phyloP scores from a whole-genome alignment of 805 yeast genomes.

The Candida piceae region DNA sequence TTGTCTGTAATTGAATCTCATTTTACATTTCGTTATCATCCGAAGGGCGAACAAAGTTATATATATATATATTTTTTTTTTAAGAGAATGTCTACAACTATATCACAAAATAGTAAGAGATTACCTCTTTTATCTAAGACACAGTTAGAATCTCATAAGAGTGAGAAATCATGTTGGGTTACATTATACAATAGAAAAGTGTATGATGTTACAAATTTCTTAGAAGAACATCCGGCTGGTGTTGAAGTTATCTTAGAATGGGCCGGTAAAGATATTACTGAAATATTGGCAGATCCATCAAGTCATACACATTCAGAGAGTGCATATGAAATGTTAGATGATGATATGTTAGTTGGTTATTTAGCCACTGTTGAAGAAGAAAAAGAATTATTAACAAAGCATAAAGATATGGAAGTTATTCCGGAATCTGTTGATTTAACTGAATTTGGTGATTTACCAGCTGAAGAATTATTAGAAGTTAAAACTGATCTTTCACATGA shows the following conservation, averaged over 20 bases:
- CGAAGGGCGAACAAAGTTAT: too few relatives aligned
- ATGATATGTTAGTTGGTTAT: constrained; percentile 74
- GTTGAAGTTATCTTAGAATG: constrained; percentile 50
- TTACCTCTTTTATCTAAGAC: constrained; percentile 57
- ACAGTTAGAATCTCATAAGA: constrained; percentile 50
- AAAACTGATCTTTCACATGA: constrained; percentile 77
- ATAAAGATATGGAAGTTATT: constrained; percentile 43
- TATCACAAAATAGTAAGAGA: constrained; percentile 6
- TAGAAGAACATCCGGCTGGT: constrained; percentile 73
- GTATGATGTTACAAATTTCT: constrained; percentile 72
- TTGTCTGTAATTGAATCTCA: too few relatives aligned
- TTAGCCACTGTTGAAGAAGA: constrained; percentile 81
- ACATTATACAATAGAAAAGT: constrained; percentile 74
- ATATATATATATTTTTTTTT: too few relatives aligned
- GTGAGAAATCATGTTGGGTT: constrained; percentile 67
- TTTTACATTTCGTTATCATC: too few relatives aligned
- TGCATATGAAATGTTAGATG: constrained; percentile 88
- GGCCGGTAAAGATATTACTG: constrained; percentile 62
- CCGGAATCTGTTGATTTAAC: constrained; percentile 43
- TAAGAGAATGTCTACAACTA: too few relatives aligned
- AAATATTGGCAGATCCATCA: constrained; percentile 63
- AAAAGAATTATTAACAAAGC: constrained; percentile 54
- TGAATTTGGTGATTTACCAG: constrained; percentile 59
- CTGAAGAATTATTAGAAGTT: constrained; percentile 65
- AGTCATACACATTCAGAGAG: constrained; percentile 80